Evolutionary conservation across 2,329 filamentous ascomycete genomes (phyloP), one percentile per base, ranked within the genome.

Genomic region (Ophiostoma ulmi): DNA sequence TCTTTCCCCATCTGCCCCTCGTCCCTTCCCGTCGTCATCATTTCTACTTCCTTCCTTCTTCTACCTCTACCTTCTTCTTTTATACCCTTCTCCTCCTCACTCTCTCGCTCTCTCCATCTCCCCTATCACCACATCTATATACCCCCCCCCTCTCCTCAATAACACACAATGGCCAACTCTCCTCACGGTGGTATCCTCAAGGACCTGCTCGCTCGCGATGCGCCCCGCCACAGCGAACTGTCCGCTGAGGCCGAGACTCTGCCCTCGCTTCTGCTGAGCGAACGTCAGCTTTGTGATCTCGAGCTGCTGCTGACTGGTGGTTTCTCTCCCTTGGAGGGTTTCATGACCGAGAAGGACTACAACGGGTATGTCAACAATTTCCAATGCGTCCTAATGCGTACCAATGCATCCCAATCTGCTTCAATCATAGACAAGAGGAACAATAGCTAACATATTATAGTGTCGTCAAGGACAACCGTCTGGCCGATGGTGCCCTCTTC

Each of bases 271-370:
- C 83, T 91, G 72, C 89, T 99, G 75, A 91, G 88, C 69, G 95
- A 99, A 86, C 90, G 95, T 78, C 95, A 99, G 83, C 89, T 99
- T 68, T 99, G 95, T 83, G 95, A 99, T 86, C 87, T 99, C 75
- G 95, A 99, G 83, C 83, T 99, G 82, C 93, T 99, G 78, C 89
- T 99, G 81, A 98, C 93, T 81, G 95, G 95, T 80, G 95, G 95
- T 75, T 99, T 99, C 85, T 97, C 94, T 75, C 95, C 95, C 72
- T 88, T 99, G 58, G 94, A 99, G 88, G 95, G 94, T 5, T 99
- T 99, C 85, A 91, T 99, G 91, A 97, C 88, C 81, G 89, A 99
- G 86, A 91, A 93, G 83, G 95, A 99, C 82, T 99, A 97, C 86
- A 91, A 97, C 81, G 90, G 91, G 92, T 94, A 87, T 17, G 72